Base-by-base conservation (phyloP, 2,329 filamentous ascomycete genomes). In the Talaromyces verruculosus region DNA sequence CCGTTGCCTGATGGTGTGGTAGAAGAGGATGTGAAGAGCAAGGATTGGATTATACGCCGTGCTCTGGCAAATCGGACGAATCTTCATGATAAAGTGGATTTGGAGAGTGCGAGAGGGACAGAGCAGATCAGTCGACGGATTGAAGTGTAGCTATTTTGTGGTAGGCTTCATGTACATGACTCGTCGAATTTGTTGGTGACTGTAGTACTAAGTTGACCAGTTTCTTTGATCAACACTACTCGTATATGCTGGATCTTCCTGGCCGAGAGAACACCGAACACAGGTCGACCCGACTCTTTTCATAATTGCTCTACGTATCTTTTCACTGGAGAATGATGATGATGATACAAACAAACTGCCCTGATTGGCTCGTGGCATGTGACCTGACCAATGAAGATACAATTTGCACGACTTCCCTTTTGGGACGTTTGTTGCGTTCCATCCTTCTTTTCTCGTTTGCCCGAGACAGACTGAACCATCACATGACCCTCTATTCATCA, bases 41-140 rank as follows among this genome's bases (percentile, higher is more conserved):
- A 76, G 70, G 75, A 81, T 61, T 81, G 80, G 79, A 76, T 80
- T 65, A 76, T 79, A 67, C 71, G 77, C 59, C 72, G 77, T 47
- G 79, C 75, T 7, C 69, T 81, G 53, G 77, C 77, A 13, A 69
- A 73, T 49, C 73, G 79, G 17, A 71, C 71, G 11, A 69, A 73
- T 49, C 63, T 75, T 39, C 68, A 69, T 43, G 66, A 69, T 61
- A 68, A 72, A 17, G 69, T 78, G 64, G 74, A 76, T 66, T 75
- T 67, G 69, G 74, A 76, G 41, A 75, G 75, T 58, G 71, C 69
- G 59, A 69, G 69, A 3, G 76, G 76, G 17, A 78, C 76, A 2
- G 76, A 78, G 68, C 68, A 75, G 66, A 63, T 74, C 22, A 78
- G 76, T 69, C 71, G 71, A n/a, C 70, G 75, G 62, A 73, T 77